These are phyloP conservation scores for Pythium phragmiticola DNA, from an alignment of 352 stramenopile species.

Conservation along the genomic window DNA sequence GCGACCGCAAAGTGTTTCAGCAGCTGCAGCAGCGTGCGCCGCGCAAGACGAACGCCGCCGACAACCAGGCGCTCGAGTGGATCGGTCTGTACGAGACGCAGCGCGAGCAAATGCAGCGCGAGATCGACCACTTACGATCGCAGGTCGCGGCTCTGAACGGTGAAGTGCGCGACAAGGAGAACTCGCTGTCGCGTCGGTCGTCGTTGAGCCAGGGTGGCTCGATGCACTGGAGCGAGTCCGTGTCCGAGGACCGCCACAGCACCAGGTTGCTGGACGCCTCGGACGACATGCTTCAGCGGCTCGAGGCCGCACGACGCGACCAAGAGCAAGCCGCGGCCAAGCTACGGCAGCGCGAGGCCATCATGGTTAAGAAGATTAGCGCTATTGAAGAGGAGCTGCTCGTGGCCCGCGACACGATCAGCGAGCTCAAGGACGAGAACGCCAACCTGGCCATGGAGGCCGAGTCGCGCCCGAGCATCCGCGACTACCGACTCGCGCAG, in stretches of 20 bases:
- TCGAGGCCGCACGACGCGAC: constrained; percentile 69
- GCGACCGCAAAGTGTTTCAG: constrained; percentile 57
- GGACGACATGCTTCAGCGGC: constrained; percentile 69
- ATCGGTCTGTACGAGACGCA: constrained; percentile 74
- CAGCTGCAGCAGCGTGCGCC: constrained; percentile 69
- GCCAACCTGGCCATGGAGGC: constrained; percentile 72
- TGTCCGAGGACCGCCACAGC: constrained; percentile 4
- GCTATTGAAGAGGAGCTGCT: constrained; percentile 76
- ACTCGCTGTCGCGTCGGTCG: constrained; percentile 46
- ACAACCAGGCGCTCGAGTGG: constrained; percentile 66
- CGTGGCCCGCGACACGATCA: constrained; percentile 53
- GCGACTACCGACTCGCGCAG: constrained; percentile 71
- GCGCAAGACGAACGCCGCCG: constrained; percentile 46
- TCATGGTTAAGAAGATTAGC: constrained; percentile 78
- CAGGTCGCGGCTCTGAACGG: constrained; percentile 63
- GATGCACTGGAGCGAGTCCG: constrained; percentile 7
- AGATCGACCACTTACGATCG: constrained; percentile 61
- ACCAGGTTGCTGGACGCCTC: constrained; percentile 33
- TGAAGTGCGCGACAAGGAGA: constrained; percentile 80
- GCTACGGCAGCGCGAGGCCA: constrained; percentile 59
- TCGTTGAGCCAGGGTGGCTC: constrained; percentile 8
- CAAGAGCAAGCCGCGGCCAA: constrained; percentile 66
- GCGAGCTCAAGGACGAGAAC: constrained; percentile 80
- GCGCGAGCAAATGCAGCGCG: constrained; percentile 68
- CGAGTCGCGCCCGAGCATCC: constrained; percentile 79